Base-by-base conservation (phyloP, 164 flowering plant species). In the Magnolia sinica region DNA sequence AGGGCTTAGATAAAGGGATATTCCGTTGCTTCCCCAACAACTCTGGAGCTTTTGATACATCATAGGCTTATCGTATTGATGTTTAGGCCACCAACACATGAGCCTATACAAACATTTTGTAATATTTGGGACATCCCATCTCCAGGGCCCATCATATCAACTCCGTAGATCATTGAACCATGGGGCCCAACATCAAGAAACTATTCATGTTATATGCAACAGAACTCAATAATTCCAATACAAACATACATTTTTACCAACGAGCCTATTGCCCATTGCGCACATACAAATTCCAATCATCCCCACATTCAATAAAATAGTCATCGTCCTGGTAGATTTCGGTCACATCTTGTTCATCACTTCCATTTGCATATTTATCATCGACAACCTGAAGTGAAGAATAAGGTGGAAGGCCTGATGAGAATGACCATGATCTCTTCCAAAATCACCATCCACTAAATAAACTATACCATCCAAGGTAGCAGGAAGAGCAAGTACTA, bases 381-480 rank as follows among this genome's bases (percentile, higher is more conserved):
- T 80, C 80, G 22, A 22, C 85, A 80, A 70, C 84, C 76, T 85
- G 91, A 79, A 85, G 86, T 1, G 91, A 83, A 27, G 92, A 87
- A 74, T 85, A 87, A 73, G 89, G 86, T 0, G 93, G 76, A 10
- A 81, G 27, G 2, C 91, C 95, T 14, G 91, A 80, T 11, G 85
- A 18, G 64, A 89, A 84, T 3, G 91, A 83, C 97, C 93, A 91
- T 77, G 74, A 8, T 80, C 73, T 58, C 84, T 74, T 68, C 80
- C 74, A 52, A 89, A 84, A 7, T 76, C 55, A 8, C 49, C 58
- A 10, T 87, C 90, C 74, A 86, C 84, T 22, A 81, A 77, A 79
- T 78, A 68, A 14, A 92, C 55, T 2, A 84, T 84, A 22, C 97
- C 97, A 82, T 91, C 92, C 64, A 74, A 20, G 70, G 84, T 74